Base-by-base conservation (phyloP, 2,329 filamentous ascomycete species). In the Ophiostoma triangulosporum region DNA sequence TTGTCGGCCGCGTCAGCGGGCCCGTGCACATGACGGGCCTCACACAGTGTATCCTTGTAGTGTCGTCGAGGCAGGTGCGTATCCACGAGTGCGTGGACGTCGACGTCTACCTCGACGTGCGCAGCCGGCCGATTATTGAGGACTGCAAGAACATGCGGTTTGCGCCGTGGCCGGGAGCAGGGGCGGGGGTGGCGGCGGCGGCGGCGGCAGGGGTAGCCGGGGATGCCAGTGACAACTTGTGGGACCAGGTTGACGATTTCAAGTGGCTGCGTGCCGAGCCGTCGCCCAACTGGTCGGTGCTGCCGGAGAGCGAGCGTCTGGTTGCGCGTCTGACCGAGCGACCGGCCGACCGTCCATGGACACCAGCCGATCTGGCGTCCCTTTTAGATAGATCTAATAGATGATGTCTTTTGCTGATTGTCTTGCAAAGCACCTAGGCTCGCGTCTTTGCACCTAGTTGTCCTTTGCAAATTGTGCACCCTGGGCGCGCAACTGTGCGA, bases 231-330 rank as follows among this genome's bases (percentile, higher is more conserved):
- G 68, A 69, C 55, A 91, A 95, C 64, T 78, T 85, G 62, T 98
- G 88, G 88, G 78, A 90, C 61, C 81, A 93, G 62, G 86, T 97
- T 15, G 88, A 97, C 66, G 93, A 98, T 66, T 98, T 98, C 74
- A 95, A 95, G 69, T 97, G 93, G 93, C 77, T 96, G 58, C 94
- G 90, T 67, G 75, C 78, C 15, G 88, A 86, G 55, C 80, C 80
- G 29, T 96, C 88, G 64, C 93, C 93, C 2, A 90, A 98, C 64
- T 98, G 91, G 88, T 78, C 73, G 32, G 68, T 88, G 2, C 61
- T 97, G 22, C 71, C 78, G 1, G 75, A 80, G 51, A 72, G 72
- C 1, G 70, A 83, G 53, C 75, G 76, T 24, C 68, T 91, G n/a
- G n/a, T n/a, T n/a, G n/a, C n/a, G 53, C 75, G 76, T 24, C 68